Evolutionary conservation across 805 yeast genomes (phyloP), one percentile per base, ranked within the genome.

Genomic region (Cyberlindnera xylosilytica): DNA sequence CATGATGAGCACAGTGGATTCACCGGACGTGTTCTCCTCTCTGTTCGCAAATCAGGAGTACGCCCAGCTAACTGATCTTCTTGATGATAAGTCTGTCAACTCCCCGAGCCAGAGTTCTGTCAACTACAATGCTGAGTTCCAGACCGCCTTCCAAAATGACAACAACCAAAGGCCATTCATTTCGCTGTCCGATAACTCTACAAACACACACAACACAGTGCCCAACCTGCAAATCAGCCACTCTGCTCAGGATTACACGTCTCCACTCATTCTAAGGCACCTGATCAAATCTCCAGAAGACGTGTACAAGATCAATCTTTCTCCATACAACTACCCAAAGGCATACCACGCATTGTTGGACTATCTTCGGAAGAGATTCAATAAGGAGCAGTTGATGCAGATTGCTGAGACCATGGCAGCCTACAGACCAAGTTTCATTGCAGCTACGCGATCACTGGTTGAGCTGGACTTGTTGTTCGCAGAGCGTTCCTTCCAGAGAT

Each of bases 321-420:
- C 70, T 35, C 97, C 98, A 1, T 91, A 85, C 57, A 78, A 90
- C n/a, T 91, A 93, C 56, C 91, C 96, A 1, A 83, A 87, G n/a
- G 97, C 96, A 3, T 91, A 85, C 61, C 97, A 88, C 63, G 80
- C 81, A 35, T 70, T 91, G 32, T 75, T 87, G 54, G 75, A 81
- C n/a, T 90, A 89, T 59, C 68, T 91, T 43, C 70, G 84, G 44
- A 68, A 75, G 29, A 66, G 98, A 39, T 89, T 91, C 61, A 76
- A 80, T 37, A 79, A 79, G 51, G 74, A 74, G 13, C 81, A 82
- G 63, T 70, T 91, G 46, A 83, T 88, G 45, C 76, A 81, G 44
- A 65, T 70, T 45, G 72, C 73, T 8, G 61, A 62, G 45, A 64
- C 72, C 2, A 70, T 70, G 64, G 70, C 70, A 3, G 66, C 64